Base-by-base conservation (phyloP, 2,329 filamentous ascomycete genomes). In the Fusarium albosuccineum region DNA sequence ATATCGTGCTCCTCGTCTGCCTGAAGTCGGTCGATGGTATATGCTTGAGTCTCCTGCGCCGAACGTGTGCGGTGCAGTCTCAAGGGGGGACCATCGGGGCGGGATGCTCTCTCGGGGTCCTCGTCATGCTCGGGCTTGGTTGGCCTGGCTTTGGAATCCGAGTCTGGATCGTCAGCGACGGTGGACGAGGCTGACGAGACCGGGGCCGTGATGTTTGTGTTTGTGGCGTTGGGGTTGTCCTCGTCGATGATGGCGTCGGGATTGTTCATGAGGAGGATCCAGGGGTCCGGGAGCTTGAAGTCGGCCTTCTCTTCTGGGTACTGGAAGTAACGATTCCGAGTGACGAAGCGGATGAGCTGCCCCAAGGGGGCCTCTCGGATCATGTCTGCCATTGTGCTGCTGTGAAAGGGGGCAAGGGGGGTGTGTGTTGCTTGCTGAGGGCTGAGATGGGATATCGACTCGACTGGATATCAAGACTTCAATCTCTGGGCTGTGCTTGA, bases 251-350 rank as follows among this genome's bases (percentile, higher is more conserved):
- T 16, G 26, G 52, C 62, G 59, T 75, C 58, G 9, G 73, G 71
- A 55, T 76, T 72, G 66, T 79, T 74, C 30, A 80, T 46, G 39
- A 81, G 70, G n/a, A 70, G 66, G 33, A 77, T 58, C 78, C 79
- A 81, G 2, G 75, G 60, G 22, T 76, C 73, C 4, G 87, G 87
- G 5, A 85, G 77, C 59, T 82, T 71, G 67, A 89, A 91, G 67
- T 79, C 86, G 22, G 82, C 68, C 61, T 78, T 79, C 65, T 91
- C 88, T 77, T 90, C 88, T 14, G 87, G 87, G 62, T 89, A 90
- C 60, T 83, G 81, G 11, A 90, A 78, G 42, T 85, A 72, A 41
- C 77, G 81, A 71, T 87, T 87, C 33, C 77, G 75, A 3, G 87
- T 86, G 55, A 83, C 50, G 68, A 80, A 85, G 68, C 88, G 82